Evolutionary conservation across 495 filamentous ascomycete genomes (phyloP).

Genomic region (Parachaetomium inaequale): DNA sequence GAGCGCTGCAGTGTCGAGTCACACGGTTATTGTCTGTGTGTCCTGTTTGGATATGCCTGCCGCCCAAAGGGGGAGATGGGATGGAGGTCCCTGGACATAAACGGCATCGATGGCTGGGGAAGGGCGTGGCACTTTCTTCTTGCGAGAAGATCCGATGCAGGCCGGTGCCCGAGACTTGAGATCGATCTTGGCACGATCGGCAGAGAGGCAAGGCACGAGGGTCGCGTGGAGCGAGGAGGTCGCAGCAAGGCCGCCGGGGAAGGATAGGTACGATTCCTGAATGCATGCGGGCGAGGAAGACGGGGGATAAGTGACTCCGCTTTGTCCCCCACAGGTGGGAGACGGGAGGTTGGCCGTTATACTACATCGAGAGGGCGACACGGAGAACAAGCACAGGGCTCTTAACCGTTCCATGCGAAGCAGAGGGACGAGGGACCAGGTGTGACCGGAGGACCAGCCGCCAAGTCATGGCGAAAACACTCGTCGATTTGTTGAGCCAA

Average conservation of each 20-base stretch:
- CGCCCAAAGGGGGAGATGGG: neutral
- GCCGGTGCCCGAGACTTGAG: neutral
- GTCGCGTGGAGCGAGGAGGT: neutral
- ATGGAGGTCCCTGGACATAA: neutral
- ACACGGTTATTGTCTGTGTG: neutral
- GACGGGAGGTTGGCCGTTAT: neutral
- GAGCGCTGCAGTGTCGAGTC: neutral
- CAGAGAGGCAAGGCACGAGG: neutral
- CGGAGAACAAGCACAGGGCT: neutral
- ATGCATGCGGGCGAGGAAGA: neutral
- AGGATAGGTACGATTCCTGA: neutral
- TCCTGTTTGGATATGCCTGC: neutral
- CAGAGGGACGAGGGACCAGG: neutral
- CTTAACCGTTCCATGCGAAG: neutral
- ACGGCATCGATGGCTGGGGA: neutral
- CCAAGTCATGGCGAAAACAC: neutral
- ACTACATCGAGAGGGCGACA: neutral
- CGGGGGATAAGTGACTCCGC: neutral
- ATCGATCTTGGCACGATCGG: neutral
- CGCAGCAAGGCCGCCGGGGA: neutral
- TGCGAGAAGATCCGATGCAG: neutral
- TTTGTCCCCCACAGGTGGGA: slow-evolving; percentile 5
- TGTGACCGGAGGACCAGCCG: neutral
- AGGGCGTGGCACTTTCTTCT: neutral
- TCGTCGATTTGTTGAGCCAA: neutral